Base-by-base conservation (phyloP, 2,329 filamentous ascomycete species). In the Exserohilum turcica region DNA sequence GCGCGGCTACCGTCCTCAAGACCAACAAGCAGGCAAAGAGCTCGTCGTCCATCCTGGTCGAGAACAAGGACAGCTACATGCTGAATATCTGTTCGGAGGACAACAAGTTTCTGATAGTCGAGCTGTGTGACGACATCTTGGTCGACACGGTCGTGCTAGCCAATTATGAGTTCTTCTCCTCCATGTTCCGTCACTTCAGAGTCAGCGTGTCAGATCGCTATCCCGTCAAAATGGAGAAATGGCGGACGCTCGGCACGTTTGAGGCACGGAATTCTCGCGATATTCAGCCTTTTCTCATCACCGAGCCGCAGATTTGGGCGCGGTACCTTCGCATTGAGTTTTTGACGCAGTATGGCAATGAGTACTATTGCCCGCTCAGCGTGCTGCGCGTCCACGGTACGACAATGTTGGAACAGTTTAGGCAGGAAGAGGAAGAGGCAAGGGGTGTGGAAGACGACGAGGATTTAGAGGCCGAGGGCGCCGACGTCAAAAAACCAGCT, bases 21-120 rank as follows among this genome's bases (percentile, higher is more conserved):
- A 91, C 91, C 2, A 96, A 95, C 68, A 81, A 84, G 3, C 88
- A 92, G 57, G 89, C 90, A 49, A 95, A 94, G 73, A 95, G 94
- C 57, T 83, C 92, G 13, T 95, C 92, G 54, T 88, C 92, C 12
- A 88, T 99, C 12, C 77, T 99, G 36, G 87, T 96, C 36, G 94
- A 99, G 78, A 97, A 97, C 77, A 97, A 97, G 77, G 94, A 99
- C 76, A 93, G 91, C 60, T 99, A 99, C 75, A 96, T 99, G 91
- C 82, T 97, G 39, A 90, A 97, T 61, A 90, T 93, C 71, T 99
- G 94, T 75, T 86, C 87, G 5, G 86, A 86, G 16, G 80, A 87
- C 63, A 93, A 95, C 78, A 97, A 97, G 75, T 97, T 95, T 70
- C 82, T 97, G 59, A 92, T 97, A 55, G 86, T 99, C 55, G 94